Evolutionary conservation across 306 rosid species (phyloP), one percentile per base, ranked within the genome.

Genomic region (Quercus variabilis): DNA sequence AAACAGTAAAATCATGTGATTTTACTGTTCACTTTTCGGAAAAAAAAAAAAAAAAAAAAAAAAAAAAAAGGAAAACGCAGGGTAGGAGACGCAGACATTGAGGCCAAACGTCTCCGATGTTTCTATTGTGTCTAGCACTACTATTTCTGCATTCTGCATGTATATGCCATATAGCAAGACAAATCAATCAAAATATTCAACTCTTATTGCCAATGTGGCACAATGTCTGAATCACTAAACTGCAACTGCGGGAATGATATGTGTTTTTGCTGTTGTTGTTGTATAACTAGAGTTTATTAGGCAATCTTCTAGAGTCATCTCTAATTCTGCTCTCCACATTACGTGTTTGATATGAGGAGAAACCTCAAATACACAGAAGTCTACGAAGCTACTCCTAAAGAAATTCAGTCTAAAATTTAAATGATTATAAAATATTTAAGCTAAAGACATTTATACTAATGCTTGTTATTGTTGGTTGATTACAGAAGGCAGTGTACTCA

Each of bases 401-500:
- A 3, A 49, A 41, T 8, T 41, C 17, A 12, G 2, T 49, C 14
- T 12, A 49, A 49, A 49, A 49, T 1, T 49, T 49, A 49, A 49
- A 49, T 10, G 17, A 49, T 49, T 4, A 10, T 3, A 46, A 41
- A 49, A 1, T 41, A 10, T 49, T 56, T 56, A 56, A n/a, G 23
- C 62, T 56, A 56, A n/a, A n/a, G 62, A 6, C 26, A 56, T 56
- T 56, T 56, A 56, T 56, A 56, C 57, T n/a, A 59, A 72, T 54
- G 51, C 71, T 43, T 25, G 74, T 62, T 79, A 72, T 87, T 85
- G 49, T 74, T 86, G 77, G 75, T 85, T 78, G 75, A 68, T 80
- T 74, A 83, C 97, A 95, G 99, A 95, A 92, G 91, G 99, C 97
- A 55, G 95, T 92, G 85, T 88, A 92, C 79, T 88, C 95, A 68